Evolutionary conservation across 2,329 filamentous ascomycete genomes (phyloP), one percentile per base, ranked within the genome.

Genomic region (Beauveria bassiana): DNA sequence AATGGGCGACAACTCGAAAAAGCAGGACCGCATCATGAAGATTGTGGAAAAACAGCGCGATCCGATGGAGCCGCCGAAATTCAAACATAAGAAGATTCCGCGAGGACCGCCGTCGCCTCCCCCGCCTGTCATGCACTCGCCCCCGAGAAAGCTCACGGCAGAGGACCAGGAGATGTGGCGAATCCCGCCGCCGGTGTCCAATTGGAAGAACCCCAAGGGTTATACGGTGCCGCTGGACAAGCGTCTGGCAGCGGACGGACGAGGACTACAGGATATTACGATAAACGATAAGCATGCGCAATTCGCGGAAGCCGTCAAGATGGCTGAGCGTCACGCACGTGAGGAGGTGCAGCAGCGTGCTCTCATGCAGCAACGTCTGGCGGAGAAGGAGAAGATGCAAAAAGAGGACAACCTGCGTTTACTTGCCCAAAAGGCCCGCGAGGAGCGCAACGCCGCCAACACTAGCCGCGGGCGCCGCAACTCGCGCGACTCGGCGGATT

Each of bases 181-280:
- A 70, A 97, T 86, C 46, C 83, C 81, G 0, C 92, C 93, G 2
- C 90, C 93, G 0, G 88, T 99, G 2, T 96, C 91, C 22, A 98
- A 98, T 74, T 99, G 95, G 95, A 99, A 99, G 83, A 99, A 99
- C 73, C 91, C 93, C 1, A 98, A 98, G 78, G 95, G 95, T 69
- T 99, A 96, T 71, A 99, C 95, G 0, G 91, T 99, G 1, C 91
- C 95, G 0, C 75, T 99, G 57, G 95, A 99, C 74, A 99, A 99
- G 79, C 88, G 95, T 71, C 78, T 99, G 67, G 95, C 95, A 20
- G 93, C 95, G 9, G 93, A 98, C 73, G 95, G 95, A 14, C 84
- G 95, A 69, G 91, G 91, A 0, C 73, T 99, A 65, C 92, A 97
- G 73, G 95, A 99, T 72, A 86, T 96, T 47, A 89, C 91, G 7